A percentile compares a stretch with the other conserved stretches of the same genome.
These are phyloP conservation scores for Nothophytophthora sp. DNA, from an alignment of 352 stramenopile genomes.

Conservation along the genomic window DNA sequence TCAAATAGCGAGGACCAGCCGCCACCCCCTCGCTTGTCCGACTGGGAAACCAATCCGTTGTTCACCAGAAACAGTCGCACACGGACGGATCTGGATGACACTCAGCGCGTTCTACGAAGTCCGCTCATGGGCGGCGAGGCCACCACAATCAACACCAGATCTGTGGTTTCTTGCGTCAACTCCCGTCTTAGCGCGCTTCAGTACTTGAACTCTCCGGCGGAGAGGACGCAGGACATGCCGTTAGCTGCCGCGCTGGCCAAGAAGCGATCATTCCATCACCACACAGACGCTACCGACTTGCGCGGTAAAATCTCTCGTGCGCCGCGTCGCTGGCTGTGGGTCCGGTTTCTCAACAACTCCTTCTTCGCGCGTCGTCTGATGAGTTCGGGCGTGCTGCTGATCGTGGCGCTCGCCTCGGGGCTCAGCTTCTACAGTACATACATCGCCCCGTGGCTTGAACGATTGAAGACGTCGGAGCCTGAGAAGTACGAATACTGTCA, in stretches of 20 bases:
- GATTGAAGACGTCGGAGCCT: conserved; percentile 32
- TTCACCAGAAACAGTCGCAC: no score
- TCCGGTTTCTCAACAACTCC: conserved; percentile 65
- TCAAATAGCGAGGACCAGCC: no score
- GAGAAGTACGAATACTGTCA: conserved; percentile 45
- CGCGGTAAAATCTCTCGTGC: conserved; percentile 35
- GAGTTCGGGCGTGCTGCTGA: conserved; percentile 36
- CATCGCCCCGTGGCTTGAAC: conserved; percentile 9
- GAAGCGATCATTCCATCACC: conserved; percentile 3
- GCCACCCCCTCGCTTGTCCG: no score
- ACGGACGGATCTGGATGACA: no score
- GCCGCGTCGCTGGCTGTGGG: conserved; percentile 49
- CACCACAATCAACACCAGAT: conserved; percentile 7
- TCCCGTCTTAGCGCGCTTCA: neutral
- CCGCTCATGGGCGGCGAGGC: conserved; percentile 6
- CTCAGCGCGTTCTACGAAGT: conserved; percentile 11
- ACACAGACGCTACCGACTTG: conserved; percentile 15
- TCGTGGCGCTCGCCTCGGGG: conserved; percentile 34
- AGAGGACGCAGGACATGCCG: conserved; percentile 2
- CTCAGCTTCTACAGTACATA: conserved; percentile 61
- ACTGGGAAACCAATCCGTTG: no score
- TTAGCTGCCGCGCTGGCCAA: conserved; percentile 4
- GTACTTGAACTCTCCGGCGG: conserved; percentile 1
- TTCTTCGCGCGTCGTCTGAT: conserved; percentile 71
- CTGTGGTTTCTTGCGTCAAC: conserved; percentile 1